Base-by-base conservation (phyloP, 495 filamentous ascomycete genomes). In the Hypoxylon subgilvum region DNA sequence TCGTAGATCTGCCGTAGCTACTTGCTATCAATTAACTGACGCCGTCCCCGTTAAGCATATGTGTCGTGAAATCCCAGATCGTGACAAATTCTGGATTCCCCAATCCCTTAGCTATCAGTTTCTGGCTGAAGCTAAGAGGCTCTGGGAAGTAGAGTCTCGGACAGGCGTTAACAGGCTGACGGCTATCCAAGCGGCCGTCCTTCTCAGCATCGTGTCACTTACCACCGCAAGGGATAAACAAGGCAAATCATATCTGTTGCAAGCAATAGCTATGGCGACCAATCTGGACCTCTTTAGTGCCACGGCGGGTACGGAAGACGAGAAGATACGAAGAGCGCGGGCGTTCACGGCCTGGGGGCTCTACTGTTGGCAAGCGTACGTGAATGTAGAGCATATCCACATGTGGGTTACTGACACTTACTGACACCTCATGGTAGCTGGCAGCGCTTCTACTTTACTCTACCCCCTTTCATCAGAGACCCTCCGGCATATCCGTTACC, bases 351-450 rank as follows among this genome's bases (percentile, higher is more conserved):
- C 73, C 0, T 77, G 74, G 74, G 52, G 44, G 8, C 14, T 75
- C 14, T 77, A 66, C 35, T 50, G 35, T 18, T 76, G 68, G 70
- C 68, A 74, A 57, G 68, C 62, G 74, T 76, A 70, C 4, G 69
- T 66, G 14, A 36, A 32, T 10, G n/a, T 14, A 16, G 12, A 1
- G 35, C 31, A 35, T 13, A 9, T 27, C n/a, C 14, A 8, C 13
- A 4, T 25, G 6, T 27, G 2, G 6, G 19, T n/a, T 34, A 13
- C 13, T 54, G 9, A 52, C 57, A 50, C 8, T 27, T 27, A 3
- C 23, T 27, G 56, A 34, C 13, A 19, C 1, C 2, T 28, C 6
- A 44, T 32, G 3, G 40, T 34, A 69, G 66, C 4, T 63, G 63
- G 58, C 66, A 69, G 36, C 65, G 59, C 13, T 71, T 68, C 42